A percentile compares a stretch with the other conserved stretches of the same genome.
phyloP scores from a whole-genome alignment of 768 basidiomycete genomes.

The Dioszegia crocea region DNA sequence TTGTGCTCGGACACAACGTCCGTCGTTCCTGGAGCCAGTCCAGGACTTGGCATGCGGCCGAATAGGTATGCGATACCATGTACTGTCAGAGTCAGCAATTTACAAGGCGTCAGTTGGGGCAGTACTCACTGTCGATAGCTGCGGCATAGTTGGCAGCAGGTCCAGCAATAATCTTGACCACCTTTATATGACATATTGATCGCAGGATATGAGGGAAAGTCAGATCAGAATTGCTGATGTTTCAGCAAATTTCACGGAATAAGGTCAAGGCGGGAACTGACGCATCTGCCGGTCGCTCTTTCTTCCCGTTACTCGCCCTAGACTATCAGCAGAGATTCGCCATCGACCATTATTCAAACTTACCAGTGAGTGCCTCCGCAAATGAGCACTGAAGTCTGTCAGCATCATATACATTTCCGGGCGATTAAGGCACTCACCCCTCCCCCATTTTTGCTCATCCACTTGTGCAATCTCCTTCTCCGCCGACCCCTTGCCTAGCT shows the following conservation, averaged over 20 bases:
- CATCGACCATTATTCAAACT: conserved; percentile 43
- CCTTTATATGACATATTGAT: conserved; percentile 74
- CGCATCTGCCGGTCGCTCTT: conserved; percentile 58
- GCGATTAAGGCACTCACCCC: conserved; percentile 5
- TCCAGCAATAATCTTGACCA: conserved; percentile 63
- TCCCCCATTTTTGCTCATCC: conserved; percentile 7
- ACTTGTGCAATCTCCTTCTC: background rate
- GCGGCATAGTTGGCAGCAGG: conserved; percentile 43
- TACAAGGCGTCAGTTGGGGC: background rate
- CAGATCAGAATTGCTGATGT: conserved; percentile 60
- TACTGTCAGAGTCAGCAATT: conserved; percentile 17
- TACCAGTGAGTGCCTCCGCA: conserved; percentile 87
- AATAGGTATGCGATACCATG: conserved; percentile 82
- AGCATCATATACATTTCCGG: background rate
- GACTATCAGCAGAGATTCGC: conserved; percentile 5
- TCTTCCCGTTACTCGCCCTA: conserved; percentile 73
- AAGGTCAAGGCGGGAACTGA: background rate
- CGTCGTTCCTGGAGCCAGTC: conserved; percentile 58
- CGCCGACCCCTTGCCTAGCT: background rate
- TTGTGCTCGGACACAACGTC: conserved; percentile 66
- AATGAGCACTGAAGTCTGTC: conserved; percentile 61
- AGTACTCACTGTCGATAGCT: conserved; percentile 39
- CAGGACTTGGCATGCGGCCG: conserved; percentile 71
- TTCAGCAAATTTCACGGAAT: background rate
- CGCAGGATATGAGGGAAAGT: conserved; percentile 84